Evolutionary conservation across 2,329 filamentous ascomycete species (phyloP).

Genomic region (Aaosphaeria arxii): DNA sequence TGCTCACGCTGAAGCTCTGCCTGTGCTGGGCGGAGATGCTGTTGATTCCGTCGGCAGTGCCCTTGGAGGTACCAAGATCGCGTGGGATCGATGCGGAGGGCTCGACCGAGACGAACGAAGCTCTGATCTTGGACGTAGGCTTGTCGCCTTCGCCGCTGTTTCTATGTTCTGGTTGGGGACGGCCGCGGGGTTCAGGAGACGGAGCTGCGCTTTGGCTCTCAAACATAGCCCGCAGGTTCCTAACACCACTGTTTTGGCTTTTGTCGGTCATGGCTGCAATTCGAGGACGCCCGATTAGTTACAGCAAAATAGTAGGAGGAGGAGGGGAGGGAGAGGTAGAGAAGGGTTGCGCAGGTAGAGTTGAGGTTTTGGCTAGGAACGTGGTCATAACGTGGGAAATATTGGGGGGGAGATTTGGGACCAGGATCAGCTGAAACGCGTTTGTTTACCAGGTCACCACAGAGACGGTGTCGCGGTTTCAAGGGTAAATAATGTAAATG

Average conservation of each 20-base stretch:
- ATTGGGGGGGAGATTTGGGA: not conserved
- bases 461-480: slow-evolving; percentile 11
- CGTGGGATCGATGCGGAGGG: slow-evolving; percentile 13
- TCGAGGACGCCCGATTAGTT: slow-evolving; percentile 1
- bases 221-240: slow-evolving; percentile 50
- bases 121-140: slow-evolving; percentile 42
- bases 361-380: too few relatives aligned
- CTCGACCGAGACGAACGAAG: slow-evolving; percentile 49
- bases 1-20: slow-evolving; percentile 43
- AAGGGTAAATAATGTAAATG: slow-evolving; percentile 5
- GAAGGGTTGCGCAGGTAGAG: too few relatives aligned
- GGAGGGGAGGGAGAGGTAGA: slow-evolving; percentile 7
- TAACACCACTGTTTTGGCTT: slow-evolving; percentile 41
- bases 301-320: slow-evolving; percentile 2
- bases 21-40: slow-evolving; percentile 32
- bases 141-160: slow-evolving; percentile 33
- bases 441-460: slow-evolving; percentile 16
- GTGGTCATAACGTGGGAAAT: too few relatives aligned
- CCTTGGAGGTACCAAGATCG: slow-evolving; percentile 21
- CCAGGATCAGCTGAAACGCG: slow-evolving; percentile 20
- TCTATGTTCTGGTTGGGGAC: slow-evolving; percentile 35
- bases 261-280: slow-evolving; percentile 46
- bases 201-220: slow-evolving; percentile 39
- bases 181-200: slow-evolving; percentile 43
- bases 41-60: slow-evolving; percentile 17